These are phyloP conservation scores for Pulveroboletus sp. DNA, from an alignment of 768 basidiomycete genomes.

Conservation along the genomic window DNA sequence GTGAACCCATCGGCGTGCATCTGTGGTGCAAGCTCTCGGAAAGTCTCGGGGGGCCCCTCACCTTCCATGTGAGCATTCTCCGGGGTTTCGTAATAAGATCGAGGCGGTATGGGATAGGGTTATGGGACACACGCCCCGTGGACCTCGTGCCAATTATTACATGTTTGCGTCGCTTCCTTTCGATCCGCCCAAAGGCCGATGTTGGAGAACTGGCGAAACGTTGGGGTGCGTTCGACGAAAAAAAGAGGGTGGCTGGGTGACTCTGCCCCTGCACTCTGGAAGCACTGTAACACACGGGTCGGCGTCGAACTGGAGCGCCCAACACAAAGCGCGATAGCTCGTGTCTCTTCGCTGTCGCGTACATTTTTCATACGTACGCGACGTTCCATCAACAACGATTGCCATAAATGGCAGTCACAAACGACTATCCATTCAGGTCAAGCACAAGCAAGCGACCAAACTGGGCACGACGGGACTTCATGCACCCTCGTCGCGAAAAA, in stretches of 20 bases:
- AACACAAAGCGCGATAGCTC: not conserved
- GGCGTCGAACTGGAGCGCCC: not conserved
- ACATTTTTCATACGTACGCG: no score
- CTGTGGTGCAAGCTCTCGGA: not conserved
- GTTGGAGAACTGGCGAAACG: not conserved
- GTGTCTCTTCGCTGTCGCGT: no score
- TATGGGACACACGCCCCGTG: not conserved
- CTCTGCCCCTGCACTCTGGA: not conserved
- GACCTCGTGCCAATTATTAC: not conserved
- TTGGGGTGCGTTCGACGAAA: not conserved
- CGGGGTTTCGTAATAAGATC: not conserved
- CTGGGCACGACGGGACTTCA: constrained; percentile 10
- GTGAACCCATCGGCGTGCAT: not conserved
- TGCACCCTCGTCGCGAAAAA: constrained; percentile 1
- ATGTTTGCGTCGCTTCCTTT: not conserved
- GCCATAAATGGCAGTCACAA: constrained; percentile 11
- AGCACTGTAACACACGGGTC: not conserved
- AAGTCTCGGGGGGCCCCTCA: not conserved
- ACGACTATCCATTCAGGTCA: constrained; percentile 4
- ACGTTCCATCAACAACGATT: not conserved
- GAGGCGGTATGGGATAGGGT: not conserved
- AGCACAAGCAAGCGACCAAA: constrained; percentile 19
- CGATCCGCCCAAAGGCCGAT: constrained; percentile 1
- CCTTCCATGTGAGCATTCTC: not conserved
- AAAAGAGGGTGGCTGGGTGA: not conserved